These are phyloP conservation scores for Sechiopsis laciniata DNA, from an alignment of 306 rosid genomes.

Conservation along the genomic window DNA sequence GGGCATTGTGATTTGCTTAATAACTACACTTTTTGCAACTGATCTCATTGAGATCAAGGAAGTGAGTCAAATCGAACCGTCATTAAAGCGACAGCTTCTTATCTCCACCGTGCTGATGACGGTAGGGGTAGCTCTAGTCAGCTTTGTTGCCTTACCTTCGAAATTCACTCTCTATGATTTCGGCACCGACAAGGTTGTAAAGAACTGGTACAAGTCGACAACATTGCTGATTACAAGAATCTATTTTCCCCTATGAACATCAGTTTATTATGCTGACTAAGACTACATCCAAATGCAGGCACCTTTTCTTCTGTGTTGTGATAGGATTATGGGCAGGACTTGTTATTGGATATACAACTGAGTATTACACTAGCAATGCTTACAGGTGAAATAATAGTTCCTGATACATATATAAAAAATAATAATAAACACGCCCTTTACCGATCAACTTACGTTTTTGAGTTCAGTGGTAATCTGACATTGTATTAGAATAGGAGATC, in stretches of 20 bases:
- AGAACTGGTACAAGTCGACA: constrained; percentile 44
- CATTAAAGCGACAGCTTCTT: constrained; percentile 57
- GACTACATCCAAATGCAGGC: constrained; percentile 37
- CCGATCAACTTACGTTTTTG: background rate
- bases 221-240: background rate
- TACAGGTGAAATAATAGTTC: constrained; percentile 39
- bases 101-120: constrained; percentile 59
- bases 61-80: constrained; percentile 43
- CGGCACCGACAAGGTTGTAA: constrained; percentile 43
- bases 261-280: constrained; percentile 12
- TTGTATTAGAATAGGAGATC: background rate
- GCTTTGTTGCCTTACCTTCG: constrained; percentile 55
- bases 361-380: constrained; percentile 68
- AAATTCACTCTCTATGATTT: constrained; percentile 60
- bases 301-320: constrained; percentile 64
- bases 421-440: background rate
- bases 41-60: constrained; percentile 47
- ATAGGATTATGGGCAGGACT: constrained; percentile 76
- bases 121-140: constrained; percentile 47
- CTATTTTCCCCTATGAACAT: background rate
- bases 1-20: constrained; percentile 62
- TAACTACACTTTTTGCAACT: constrained; percentile 58
- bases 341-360: constrained; percentile 63
- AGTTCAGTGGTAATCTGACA: background rate
- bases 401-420: background rate